phyloP scores from a whole-genome alignment of 1,284 basidiomycete genomes.

The Leccinum solheimii region DNA sequence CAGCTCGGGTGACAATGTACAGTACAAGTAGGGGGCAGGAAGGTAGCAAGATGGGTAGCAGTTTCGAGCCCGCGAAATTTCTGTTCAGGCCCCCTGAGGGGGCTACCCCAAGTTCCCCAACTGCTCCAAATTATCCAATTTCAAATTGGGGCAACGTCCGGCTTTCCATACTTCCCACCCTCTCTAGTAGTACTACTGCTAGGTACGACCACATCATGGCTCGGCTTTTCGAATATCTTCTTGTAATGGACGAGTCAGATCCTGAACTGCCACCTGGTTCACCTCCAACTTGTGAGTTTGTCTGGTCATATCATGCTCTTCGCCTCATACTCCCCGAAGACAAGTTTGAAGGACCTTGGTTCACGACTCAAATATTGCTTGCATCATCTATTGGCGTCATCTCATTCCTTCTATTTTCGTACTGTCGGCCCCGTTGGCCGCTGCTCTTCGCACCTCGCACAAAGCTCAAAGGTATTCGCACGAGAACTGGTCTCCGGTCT shows the following conservation, averaged over 20 bases:
- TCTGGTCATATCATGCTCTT: background rate
- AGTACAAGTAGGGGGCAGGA: too few species aligned
- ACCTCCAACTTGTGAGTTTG: constrained; percentile 53
- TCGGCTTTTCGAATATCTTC: constrained; percentile 6
- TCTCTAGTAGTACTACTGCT: too few species aligned
- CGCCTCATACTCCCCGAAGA: constrained; percentile 37
- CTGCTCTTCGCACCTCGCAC: constrained; percentile 90
- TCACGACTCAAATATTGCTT: constrained; percentile 86
- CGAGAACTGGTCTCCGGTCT: background rate
- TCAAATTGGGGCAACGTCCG: too few species aligned
- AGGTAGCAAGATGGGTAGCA: too few species aligned
- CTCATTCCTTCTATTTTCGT: constrained; percentile 87
- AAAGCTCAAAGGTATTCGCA: constrained; percentile 78
- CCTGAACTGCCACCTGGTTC: constrained; percentile 53
- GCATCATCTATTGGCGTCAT: constrained; percentile 76
- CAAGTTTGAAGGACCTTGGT: constrained; percentile 88
- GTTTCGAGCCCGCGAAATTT: too few species aligned
- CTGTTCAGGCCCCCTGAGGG: too few species aligned
- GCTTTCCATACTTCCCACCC: too few species aligned
- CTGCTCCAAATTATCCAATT: too few species aligned
- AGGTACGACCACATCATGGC: constrained; percentile 13
- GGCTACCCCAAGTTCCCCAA: too few species aligned
- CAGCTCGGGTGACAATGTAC: too few species aligned
- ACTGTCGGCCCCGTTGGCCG: constrained; percentile 85
- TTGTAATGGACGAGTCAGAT: constrained; percentile 19